These are phyloP conservation scores for Fomitopsis pinicola DNA, from an alignment of 1,284 basidiomycete genomes.

Conservation along the genomic window DNA sequence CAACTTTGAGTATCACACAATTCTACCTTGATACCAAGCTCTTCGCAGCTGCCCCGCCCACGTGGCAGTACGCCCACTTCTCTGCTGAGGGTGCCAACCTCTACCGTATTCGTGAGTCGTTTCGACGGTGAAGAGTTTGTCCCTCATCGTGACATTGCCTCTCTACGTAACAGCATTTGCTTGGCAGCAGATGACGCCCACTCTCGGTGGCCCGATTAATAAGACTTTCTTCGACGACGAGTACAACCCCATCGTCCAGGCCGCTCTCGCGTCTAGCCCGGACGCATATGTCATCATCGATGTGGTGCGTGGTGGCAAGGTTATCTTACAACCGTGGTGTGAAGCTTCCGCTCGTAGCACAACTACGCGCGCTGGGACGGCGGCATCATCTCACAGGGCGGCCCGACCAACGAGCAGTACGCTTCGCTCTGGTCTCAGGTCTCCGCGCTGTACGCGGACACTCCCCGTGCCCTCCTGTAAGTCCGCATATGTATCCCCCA, in stretches of 20 bases:
- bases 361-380: slow-evolving; percentile 52
- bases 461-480: slow-evolving; percentile 45
- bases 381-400: slow-evolving; percentile 47
- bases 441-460: slow-evolving; percentile 44
- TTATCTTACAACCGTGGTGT: background rate
- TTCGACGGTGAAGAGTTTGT: background rate
- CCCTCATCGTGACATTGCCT: background rate
- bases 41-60: slow-evolving; percentile 28
- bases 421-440: slow-evolving; percentile 50
- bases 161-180: slow-evolving; percentile 23
- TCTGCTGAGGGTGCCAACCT: slow-evolving; percentile 41
- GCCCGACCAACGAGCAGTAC: slow-evolving; percentile 48
- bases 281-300: slow-evolving; percentile 49
- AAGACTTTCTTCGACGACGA: slow-evolving; percentile 35
- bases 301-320: slow-evolving; percentile 21
- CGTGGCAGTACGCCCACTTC: slow-evolving; percentile 40
- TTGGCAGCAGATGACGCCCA: slow-evolving; percentile 51
- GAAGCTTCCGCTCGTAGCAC: slow-evolving; percentile 26
- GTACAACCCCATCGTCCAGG: slow-evolving; percentile 46
- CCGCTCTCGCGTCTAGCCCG: slow-evolving; percentile 38
- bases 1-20: background rate
- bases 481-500: slow-evolving; percentile 2
- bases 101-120: slow-evolving; percentile 37
- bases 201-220: slow-evolving; percentile 42
- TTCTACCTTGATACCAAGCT: background rate